A percentile compares a stretch with the other conserved stretches of the same genome.
Evolutionary conservation across 805 yeast genomes (phyloP).

Genomic region (Nakazawaea siamensis): DNA sequence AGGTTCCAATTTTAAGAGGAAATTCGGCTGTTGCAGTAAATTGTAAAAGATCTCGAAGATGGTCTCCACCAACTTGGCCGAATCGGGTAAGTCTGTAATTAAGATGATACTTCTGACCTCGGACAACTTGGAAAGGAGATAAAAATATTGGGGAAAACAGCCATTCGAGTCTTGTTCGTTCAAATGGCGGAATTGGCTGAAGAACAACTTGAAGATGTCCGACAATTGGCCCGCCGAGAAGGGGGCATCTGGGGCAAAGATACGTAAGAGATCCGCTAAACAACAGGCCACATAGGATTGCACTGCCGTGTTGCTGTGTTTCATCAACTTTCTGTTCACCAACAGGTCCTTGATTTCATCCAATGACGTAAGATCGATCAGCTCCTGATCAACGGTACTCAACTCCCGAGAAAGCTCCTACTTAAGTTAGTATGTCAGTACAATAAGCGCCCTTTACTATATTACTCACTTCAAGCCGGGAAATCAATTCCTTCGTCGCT

Average conservation of each 20-base stretch:
- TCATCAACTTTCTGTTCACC: conserved; percentile 47
- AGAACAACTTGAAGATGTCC: conserved; percentile 58
- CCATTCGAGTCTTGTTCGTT: conserved; percentile 45
- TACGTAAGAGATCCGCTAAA: conserved; percentile 62
- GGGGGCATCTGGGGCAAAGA: conserved; percentile 90
- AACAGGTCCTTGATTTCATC: conserved; percentile 42
- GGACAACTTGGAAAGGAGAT: conserved; percentile 58
- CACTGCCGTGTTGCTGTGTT: conserved; percentile 58
- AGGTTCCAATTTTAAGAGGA: conserved; percentile 48
- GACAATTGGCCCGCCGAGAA: conserved; percentile 56
- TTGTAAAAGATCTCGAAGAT: conserved; percentile 60
- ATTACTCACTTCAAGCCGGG: conserved; percentile 39
- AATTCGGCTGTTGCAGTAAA: conserved; percentile 29
- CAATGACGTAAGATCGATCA: conserved; percentile 36
- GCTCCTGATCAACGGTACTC: conserved; percentile 52
- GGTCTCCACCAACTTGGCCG: conserved; percentile 42
- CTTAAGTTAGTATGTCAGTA: neutral
- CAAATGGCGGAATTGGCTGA: conserved; percentile 51
- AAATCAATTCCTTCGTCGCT: conserved; percentile 51
- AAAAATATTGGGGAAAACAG: conserved; percentile 53
- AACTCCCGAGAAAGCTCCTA: conserved; percentile 55
- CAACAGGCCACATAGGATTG: conserved; percentile 68
- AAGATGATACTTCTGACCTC: conserved; percentile 71
- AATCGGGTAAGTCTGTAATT: conserved; percentile 64
- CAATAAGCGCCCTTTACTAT: no score